Evolutionary conservation across 805 yeast species (phyloP), one percentile per base, ranked within the genome.

Genomic region (Saccharomycopsis fodiens): DNA sequence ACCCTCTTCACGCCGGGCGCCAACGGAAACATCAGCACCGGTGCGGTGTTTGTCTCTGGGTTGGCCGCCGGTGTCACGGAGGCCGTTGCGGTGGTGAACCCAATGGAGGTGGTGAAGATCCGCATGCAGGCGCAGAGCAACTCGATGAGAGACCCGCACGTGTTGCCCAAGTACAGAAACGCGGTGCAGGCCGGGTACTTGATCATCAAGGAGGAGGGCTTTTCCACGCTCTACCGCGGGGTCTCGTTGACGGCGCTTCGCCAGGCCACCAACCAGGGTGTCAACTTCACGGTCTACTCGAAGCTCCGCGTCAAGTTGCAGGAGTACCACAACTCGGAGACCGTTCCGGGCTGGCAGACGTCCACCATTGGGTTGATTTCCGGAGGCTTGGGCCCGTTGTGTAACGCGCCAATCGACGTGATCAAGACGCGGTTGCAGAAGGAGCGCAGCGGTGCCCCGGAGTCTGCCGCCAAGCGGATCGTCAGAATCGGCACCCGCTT

Each of bases 201-300:
- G 30, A 84, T 93, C 57, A 76, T 83, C 52, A 82, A 76, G 57
- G 97, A 91, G 65, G 98, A 91, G 70, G 98, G 98, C 41, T 71
- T 85, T 57, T 73, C 75, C 42, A 85, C 96, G 7, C 68, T 91
- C 50, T 91, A 91, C 72, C 77, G 96, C 62, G 98, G 98, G 61
- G 97, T 91, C 22, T 76, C 89, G 2, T 78, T 91, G 59, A 91
- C 98, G 29, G 96, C 97, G 32, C 95, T 96, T 25, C 80, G 98
- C 71, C 98, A 91, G 66, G 97, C 97, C 23, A 82, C 96, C 48
- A 91, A 91, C 71, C 98, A 91, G 69, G 98, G 97, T 71, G 97
- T 94, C 41, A 91, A 93, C 68, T 91, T 91, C 67, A 91, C 97
- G 2, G 95, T 87, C 25, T 91, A 91, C 69, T 84, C 96, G 22